phyloP scores from a whole-genome alignment of 805 yeast genomes.

The Kodamaea laetipori region DNA sequence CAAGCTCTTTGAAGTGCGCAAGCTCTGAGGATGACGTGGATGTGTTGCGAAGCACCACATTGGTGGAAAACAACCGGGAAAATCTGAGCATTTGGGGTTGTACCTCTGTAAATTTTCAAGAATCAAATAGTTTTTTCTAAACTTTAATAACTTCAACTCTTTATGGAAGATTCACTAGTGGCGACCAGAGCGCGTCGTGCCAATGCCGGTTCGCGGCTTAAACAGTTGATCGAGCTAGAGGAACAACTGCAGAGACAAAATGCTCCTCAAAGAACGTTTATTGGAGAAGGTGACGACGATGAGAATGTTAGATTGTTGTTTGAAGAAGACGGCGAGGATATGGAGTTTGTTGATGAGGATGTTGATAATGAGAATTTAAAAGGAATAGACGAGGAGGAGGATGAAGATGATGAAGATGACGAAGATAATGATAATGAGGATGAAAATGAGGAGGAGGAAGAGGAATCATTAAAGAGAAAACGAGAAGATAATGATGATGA shows the following conservation, averaged over 20 bases:
- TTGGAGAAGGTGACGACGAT: slow-evolving; percentile 59
- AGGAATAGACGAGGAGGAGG: slow-evolving; percentile 18
- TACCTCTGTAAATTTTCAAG: not conserved
- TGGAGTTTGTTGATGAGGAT: slow-evolving; percentile 26
- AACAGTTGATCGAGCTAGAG: slow-evolving; percentile 70
- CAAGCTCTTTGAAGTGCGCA: slow-evolving; percentile 80
- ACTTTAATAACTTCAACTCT: not conserved
- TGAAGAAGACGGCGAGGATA: slow-evolving; percentile 50
- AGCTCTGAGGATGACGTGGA: slow-evolving; percentile 63
- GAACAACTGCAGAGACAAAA: slow-evolving; percentile 48
- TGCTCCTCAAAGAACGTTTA: slow-evolving; percentile 19
- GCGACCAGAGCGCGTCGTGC: slow-evolving; percentile 76
- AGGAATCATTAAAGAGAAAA: slow-evolving; percentile 19
- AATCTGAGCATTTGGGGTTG: not conserved
- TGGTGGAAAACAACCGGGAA: slow-evolving; percentile 3
- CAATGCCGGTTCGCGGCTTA: slow-evolving; percentile 88
- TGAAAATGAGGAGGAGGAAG: slow-evolving; percentile 22
- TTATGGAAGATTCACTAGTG: slow-evolving; percentile 54
- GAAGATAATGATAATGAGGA: slow-evolving; percentile 39
- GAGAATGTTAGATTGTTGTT: slow-evolving; percentile 72
- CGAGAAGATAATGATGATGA: slow-evolving; percentile 40
- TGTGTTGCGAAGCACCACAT: slow-evolving; percentile 22
- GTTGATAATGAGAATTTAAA: slow-evolving; percentile 17
- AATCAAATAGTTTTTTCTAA: not conserved
- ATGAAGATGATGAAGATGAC: slow-evolving; percentile 51